Conservation (phyloP, 345 rosid genomes). For the Arabidopsis thaliana region DNA sequence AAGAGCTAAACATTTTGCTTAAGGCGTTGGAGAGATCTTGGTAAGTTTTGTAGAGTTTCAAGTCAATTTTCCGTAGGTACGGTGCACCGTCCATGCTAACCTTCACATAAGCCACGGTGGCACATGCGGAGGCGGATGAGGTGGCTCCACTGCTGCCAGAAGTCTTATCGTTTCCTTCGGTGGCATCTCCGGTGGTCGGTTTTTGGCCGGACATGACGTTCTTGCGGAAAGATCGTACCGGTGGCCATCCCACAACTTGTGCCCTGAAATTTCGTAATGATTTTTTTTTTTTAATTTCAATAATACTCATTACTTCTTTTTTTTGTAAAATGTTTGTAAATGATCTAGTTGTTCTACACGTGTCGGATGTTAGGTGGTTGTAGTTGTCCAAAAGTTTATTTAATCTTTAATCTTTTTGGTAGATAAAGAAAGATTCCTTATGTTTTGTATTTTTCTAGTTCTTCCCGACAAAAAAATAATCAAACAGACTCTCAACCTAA, state of each 20-base stretch:
- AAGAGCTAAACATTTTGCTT: constrained; percentile 84
- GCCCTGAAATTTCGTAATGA: constrained; percentile 51
- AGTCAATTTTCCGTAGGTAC: constrained; percentile 77
- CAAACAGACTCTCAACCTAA: constrained; percentile 19
- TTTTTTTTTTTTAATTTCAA: not conserved
- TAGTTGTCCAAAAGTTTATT: constrained; percentile 22
- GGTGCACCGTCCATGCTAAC: constrained; percentile 98
- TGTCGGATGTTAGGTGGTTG: constrained; percentile 39
- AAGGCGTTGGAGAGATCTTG: constrained; percentile 73
- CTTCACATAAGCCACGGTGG: constrained; percentile 60
- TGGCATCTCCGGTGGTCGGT: constrained; percentile 31
- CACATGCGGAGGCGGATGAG: constrained; percentile 15
- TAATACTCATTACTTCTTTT: not conserved
- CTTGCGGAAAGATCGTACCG: constrained; percentile 75
- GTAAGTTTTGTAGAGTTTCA: constrained; percentile 75
- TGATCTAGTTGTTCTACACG: constrained; percentile 35
- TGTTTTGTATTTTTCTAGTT: constrained; percentile 70
- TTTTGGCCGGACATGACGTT: constrained; percentile 73
- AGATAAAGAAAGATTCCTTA: constrained; percentile 63
- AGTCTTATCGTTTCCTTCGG: constrained; percentile 42
- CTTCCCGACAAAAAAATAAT: constrained; percentile 54
- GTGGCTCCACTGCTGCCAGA: constrained; percentile 41
- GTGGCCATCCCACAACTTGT: constrained; percentile 94
- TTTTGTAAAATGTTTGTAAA: not conserved
- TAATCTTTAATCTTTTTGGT: constrained; percentile 6